Evolutionary conservation across 768 basidiomycete genomes (phyloP), one percentile per base, ranked within the genome.

Genomic region (Lactifluus rugatus): DNA sequence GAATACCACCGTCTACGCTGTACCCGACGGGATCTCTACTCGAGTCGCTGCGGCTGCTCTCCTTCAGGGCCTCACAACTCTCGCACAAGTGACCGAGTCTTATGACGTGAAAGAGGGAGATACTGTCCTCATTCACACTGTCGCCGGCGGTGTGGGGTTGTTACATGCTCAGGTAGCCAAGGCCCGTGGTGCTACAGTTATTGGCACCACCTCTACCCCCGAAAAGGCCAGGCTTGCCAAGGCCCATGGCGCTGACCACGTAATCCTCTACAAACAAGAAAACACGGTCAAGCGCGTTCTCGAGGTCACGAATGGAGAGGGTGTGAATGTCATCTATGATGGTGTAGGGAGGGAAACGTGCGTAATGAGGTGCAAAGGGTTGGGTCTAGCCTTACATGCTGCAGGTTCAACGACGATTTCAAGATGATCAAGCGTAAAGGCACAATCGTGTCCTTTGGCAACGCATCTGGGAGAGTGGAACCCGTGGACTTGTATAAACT

Each of bases 341-440:
- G 95, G 95, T 28, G 92, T 99, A n/a, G 95, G 95, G 1, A 94
- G 89, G 74, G 89, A 92, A 69, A 97, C 93, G 81, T 94, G 72
- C 57, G 28, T 56, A 17, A 55, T 66, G 56, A 63, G 21, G 9
- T 44, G 4, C 8, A 17, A 14, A 16, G 37, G 34, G 41, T 47
- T 19, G n/a, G 48, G 23, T 19, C 14, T 32, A 11, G 37, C 21
- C 42, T 56, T 36, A 55, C 26, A n/a, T 14, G 6, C 17, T 42
- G 23, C 65, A 89, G 87, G 11, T 90, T 89, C 69, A 84, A 91
- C 61, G 79, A 81, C 62, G 78, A 95, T 73, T 89, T 95, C 72
- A 80, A 84, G 69, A 75, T 93, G 70, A 76, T 89, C 64, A 81
- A 81, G 64, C 78, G 91, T 41, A 96, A 95, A 69, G 94, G 91